Percentiles rank a stretch among this genome's conserved stretches.
phyloP scores from a whole-genome alignment of 306 rosid genomes.

The Castanopsis chinensis region DNA sequence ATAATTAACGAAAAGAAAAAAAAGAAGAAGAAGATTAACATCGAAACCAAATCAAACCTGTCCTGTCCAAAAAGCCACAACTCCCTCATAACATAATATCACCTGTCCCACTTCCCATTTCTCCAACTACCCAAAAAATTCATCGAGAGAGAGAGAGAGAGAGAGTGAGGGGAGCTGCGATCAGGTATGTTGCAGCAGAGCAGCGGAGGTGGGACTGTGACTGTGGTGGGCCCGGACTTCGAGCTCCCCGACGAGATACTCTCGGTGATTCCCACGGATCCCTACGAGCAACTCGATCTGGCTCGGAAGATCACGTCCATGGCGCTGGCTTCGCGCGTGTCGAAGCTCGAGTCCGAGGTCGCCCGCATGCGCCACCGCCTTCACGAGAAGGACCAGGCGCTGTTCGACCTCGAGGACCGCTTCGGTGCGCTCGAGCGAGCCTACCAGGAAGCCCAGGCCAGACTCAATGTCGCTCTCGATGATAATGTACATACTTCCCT shows the following conservation, averaged over 20 bases:
- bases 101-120: neutral
- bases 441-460: slow-evolving; percentile 54
- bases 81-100: no score
- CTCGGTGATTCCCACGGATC: slow-evolving; percentile 77
- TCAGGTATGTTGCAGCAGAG: slow-evolving; percentile 40
- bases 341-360: slow-evolving; percentile 68
- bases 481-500: slow-evolving; percentile 47
- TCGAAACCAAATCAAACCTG: neutral
- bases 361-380: slow-evolving; percentile 55
- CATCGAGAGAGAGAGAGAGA: neutral
- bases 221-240: slow-evolving; percentile 33
- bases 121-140: neutral
- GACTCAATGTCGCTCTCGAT: slow-evolving; percentile 47
- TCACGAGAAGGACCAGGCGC: slow-evolving; percentile 57
- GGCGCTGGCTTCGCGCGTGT: slow-evolving; percentile 87
- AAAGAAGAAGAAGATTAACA: no score
- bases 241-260: slow-evolving; percentile 66
- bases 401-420: slow-evolving; percentile 51
- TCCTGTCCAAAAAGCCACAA: neutral
- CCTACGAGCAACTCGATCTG: slow-evolving; percentile 88
- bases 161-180: slow-evolving; percentile 12
- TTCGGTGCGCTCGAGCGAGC: slow-evolving; percentile 46
- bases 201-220: neutral
- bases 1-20: no score
- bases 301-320: slow-evolving; percentile 90